Conservation (phyloP, 2,329 filamentous ascomycete genomes). For the Seiridium unicorne region DNA sequence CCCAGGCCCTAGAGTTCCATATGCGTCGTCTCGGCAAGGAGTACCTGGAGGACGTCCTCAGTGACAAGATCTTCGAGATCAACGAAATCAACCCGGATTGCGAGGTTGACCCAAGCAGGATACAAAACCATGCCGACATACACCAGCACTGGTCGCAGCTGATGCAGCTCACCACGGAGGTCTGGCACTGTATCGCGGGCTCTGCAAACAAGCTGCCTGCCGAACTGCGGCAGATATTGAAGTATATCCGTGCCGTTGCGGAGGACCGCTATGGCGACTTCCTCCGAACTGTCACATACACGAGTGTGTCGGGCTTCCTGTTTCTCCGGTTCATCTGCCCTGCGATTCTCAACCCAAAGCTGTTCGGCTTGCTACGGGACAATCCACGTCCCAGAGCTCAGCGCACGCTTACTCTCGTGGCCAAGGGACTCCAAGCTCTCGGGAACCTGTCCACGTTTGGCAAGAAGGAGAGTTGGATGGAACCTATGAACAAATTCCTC, state of each 20-base stretch:
- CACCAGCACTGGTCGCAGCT: slow-evolving; percentile 81
- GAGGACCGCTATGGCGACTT: slow-evolving; percentile 95
- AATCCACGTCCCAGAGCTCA: slow-evolving; percentile 81
- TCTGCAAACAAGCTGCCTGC: slow-evolving; percentile 76
- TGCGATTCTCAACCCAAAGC: slow-evolving; percentile 91
- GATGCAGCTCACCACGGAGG: slow-evolving; percentile 71
- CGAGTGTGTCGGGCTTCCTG: slow-evolving; percentile 90
- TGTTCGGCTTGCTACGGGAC: slow-evolving; percentile 82
- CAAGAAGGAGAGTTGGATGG: slow-evolving; percentile 98
- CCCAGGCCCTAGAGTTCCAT: slow-evolving; percentile 89
- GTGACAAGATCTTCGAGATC: slow-evolving; percentile 84
- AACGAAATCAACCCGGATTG: slow-evolving; percentile 89
- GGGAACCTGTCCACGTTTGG: slow-evolving; percentile 91
- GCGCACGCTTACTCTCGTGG: slow-evolving; percentile 85
- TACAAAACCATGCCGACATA: slow-evolving; percentile 66
- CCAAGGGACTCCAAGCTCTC: slow-evolving; percentile 87
- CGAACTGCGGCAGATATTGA: slow-evolving; percentile 81
- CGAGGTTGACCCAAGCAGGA: slow-evolving; percentile 87
- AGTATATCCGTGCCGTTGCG: slow-evolving; percentile 87
- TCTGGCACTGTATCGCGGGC: slow-evolving; percentile 80
- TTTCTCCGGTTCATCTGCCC: slow-evolving; percentile 96
- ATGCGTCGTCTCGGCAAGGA: slow-evolving; percentile 94
- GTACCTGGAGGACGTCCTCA: slow-evolving; percentile 83
- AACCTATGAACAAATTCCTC: slow-evolving; percentile 93
- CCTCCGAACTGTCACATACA: slow-evolving; percentile 84